A percentile compares a stretch with the other conserved stretches of the same genome.
Conservation (phyloP, 2,329 filamentous ascomycete species). For the Pseudocercospora crystallina region DNA sequence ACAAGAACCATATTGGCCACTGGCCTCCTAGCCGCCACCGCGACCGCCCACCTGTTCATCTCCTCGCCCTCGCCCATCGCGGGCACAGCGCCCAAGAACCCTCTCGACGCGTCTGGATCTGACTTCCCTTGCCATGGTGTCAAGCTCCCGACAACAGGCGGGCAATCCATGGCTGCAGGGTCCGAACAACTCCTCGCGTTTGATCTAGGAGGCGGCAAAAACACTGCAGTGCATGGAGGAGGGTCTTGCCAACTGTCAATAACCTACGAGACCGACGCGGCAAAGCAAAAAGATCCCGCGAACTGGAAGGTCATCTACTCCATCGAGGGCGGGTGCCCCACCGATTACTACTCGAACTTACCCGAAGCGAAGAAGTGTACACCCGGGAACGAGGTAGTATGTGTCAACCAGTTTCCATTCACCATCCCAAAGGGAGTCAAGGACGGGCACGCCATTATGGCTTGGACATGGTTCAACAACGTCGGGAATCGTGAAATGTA, state of each 20-base stretch:
- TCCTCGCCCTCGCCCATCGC: conserved; percentile 62
- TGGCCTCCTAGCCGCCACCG: neutral
- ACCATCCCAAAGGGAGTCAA: conserved; percentile 70
- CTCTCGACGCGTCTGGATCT: conserved; percentile 59
- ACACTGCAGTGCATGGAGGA: conserved; percentile 79
- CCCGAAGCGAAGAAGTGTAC: conserved; percentile 15
- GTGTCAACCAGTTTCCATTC: conserved; percentile 63
- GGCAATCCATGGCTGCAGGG: conserved; percentile 62
- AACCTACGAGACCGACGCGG: conserved; percentile 72
- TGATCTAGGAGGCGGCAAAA: conserved; percentile 47
- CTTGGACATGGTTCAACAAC: conserved; percentile 95
- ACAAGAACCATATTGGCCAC: no score
- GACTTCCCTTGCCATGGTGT: conserved; percentile 83
- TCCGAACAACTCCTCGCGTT: conserved; percentile 63
- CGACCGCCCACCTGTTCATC: conserved; percentile 73
- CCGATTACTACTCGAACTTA: conserved; percentile 37
- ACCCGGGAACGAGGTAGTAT: conserved; percentile 22
- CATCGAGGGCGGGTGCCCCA: conserved; percentile 81
- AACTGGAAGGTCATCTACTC: conserved; percentile 89
- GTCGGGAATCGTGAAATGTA: conserved; percentile 94
- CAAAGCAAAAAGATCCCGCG: conserved; percentile 53
- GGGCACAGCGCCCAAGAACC: conserved; percentile 57
- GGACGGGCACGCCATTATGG: conserved; percentile 74
- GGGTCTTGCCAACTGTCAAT: conserved; percentile 89
- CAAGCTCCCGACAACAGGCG: conserved; percentile 45